Percentiles rank a stretch among this genome's conserved stretches.
Evolutionary conservation across 1,139 yeast species (phyloP).

Genomic region (Torulaspora globosa): DNA sequence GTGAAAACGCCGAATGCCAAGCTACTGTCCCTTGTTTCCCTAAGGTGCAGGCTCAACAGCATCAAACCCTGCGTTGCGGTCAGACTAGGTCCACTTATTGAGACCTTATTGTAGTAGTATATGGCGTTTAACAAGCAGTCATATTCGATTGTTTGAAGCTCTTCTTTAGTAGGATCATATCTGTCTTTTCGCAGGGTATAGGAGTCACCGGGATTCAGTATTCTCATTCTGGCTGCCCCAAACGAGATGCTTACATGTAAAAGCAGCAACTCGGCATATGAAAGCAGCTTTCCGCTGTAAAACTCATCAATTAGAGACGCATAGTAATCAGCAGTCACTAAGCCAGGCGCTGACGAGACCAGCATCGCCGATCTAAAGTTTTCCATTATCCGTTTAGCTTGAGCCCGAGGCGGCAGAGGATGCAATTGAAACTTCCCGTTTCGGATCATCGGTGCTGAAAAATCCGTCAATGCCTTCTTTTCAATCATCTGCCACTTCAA

Average conservation of each 20-base stretch:
- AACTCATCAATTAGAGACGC: slow-evolving; percentile 21
- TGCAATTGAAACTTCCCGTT: slow-evolving; percentile 19
- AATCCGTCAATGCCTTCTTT: slow-evolving; percentile 25
- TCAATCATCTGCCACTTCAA: slow-evolving; percentile 31
- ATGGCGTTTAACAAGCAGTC: slow-evolving; percentile 26
- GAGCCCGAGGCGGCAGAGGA: slow-evolving; percentile 24
- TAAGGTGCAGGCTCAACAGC: slow-evolving; percentile 24
- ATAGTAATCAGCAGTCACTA: slow-evolving; percentile 22
- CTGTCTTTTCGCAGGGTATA: slow-evolving; percentile 23
- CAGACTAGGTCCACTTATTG: slow-evolving; percentile 25
- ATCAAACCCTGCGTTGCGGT: slow-evolving; percentile 27
- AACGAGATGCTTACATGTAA: slow-evolving; percentile 26
- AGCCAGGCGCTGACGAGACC: slow-evolving; percentile 22
- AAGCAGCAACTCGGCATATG: slow-evolving; percentile 29
- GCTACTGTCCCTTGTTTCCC: slow-evolving; percentile 23
- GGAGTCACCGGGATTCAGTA: slow-evolving; percentile 15
- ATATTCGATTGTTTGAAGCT: slow-evolving; percentile 25
- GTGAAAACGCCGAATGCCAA: slow-evolving; percentile 24
- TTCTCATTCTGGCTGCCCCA: slow-evolving; percentile 24
- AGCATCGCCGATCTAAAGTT: slow-evolving; percentile 19
- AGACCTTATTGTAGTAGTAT: slow-evolving; percentile 29
- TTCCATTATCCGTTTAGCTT: slow-evolving; percentile 24
- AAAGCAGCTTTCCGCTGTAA: slow-evolving; percentile 17
- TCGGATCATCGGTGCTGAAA: slow-evolving; percentile 22
- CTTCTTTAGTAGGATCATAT: slow-evolving; percentile 21